A percentile compares a stretch with the other conserved stretches of the same genome.
Evolutionary conservation across 176 grass and related monocot species (phyloP).

Genomic region (Hordeum marinum): DNA sequence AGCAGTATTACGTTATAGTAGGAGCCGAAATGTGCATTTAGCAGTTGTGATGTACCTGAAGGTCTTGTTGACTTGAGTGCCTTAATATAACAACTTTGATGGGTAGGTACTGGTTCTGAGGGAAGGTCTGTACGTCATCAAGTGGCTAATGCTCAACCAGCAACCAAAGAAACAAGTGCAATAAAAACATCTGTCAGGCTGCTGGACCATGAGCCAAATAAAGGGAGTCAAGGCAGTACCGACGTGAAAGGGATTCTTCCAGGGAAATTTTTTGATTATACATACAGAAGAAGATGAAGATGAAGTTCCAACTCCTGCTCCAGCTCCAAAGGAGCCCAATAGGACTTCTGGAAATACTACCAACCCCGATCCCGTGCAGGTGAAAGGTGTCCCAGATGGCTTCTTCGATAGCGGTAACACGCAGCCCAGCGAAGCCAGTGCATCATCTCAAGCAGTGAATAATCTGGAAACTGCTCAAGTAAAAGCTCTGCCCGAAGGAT

Average conservation of each 20-base stretch:
- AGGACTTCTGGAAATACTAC: conserved; percentile 20
- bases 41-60: background rate
- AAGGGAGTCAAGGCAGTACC: conserved; percentile 9
- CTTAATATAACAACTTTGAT: conserved; percentile 35
- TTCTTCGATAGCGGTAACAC: conserved; percentile 55
- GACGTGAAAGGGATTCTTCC: conserved; percentile 41
- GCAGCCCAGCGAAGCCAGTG: conserved; percentile 36
- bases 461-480: conserved; percentile 35
- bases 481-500: conserved; percentile 87
- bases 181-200: conserved; percentile 27
- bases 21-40: background rate
- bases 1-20: background rate
- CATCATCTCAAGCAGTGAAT: conserved; percentile 23
- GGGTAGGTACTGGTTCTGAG: conserved; percentile 44
- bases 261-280: conserved; percentile 53
- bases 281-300: conserved; percentile 38
- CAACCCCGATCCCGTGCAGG: conserved; percentile 24
- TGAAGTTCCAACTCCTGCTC: conserved; percentile 37
- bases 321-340: conserved; percentile 44
- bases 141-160: conserved; percentile 24
- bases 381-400: conserved; percentile 59
- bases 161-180: conserved; percentile 26
- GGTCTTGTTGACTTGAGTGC: background rate
- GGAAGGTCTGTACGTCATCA: conserved; percentile 36
- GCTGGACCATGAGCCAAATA: conserved; percentile 32